Base-by-base conservation (phyloP, 768 basidiomycete genomes). In the Kwoniella dendrophila region DNA sequence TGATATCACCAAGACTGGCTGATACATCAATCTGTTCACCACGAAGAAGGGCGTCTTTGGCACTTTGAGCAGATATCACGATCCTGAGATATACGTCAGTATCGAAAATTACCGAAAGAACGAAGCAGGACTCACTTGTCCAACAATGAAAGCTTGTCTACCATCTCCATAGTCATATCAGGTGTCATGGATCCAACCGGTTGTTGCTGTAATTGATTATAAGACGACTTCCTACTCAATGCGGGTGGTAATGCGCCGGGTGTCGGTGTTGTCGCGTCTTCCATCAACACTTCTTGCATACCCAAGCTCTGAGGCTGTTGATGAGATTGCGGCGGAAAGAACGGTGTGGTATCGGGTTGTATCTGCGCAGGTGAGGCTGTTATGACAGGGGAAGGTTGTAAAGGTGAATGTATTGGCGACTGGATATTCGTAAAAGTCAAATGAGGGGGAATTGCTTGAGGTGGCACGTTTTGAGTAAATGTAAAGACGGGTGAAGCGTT, bases 1-100 rank as follows among this genome's bases (percentile, higher is more conserved):
- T 71, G 56, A 78, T 55, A 11, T 77, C 64, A 34, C 71, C 74
- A 1, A 78, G 58, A 51, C 69, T 73, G n/a, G 71, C 64, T n/a
- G 74, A 74, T 2, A 71, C 73, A 26, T 72, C 69, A 24, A 63
- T 60, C 18, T 72, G 71, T 33, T 75, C 59, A 11, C 76, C 76
- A 20, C 72, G 68, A 7, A 77, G 65, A 7, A 77, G 41, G 36
- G 74, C 75, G 32, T 68, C 65, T 32, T 70, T 72, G 14, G 77
- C 77, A n/a, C 52, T 65, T 49, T 72, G 67, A 12, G 74, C 76
- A 11, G 68, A 61, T 56, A 63, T 67, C 29, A 73, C 69, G 38
- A 78, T 75, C 50, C 73, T 76, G 57, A 2, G 24, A 55, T 4
- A 8, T 27, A 57, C 27, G 52, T 30, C 20, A 30, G 55, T 36